Evolutionary conservation across 2,329 filamentous ascomycete species (phyloP), one percentile per base, ranked within the genome.

Genomic region (Penicillium sumatraense): DNA sequence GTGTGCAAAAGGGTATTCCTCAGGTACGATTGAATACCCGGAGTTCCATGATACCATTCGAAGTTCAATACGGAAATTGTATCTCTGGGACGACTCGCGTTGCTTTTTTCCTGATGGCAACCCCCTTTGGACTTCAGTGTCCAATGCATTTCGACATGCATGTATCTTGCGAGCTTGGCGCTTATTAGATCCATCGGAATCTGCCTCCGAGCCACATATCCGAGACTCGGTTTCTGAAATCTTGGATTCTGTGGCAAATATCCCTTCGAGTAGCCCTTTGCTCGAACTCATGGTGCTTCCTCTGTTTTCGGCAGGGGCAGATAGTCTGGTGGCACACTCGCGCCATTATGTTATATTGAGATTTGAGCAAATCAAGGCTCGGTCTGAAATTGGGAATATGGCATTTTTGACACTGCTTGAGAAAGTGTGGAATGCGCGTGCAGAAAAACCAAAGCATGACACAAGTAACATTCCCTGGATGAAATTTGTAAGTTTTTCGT

Each of bases 331-430:
- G n/a, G 51, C 54, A 1, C 66, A 69, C 49, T 65, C 68, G 3
- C 66, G 62, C n/a, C 68, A 71, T 49, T 71, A 71, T 52, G 53
- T 71, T n/a, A 44, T 69, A 9, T 24, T 64, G 13, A 58, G 68
- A n/a, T 40, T 68, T 16, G 55, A 51, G 8, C 65, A 71, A 14
- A 63, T 70, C 16, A 60, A 65, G 49, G 51, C 56, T 14, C 58
- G 67, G 46, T 66, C 68, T 10, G 68, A 68, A 20, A 59, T 70
- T 21, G 59, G 63, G 11, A 66, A 66, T 11, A 52, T 58, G 1
- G 56, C 64, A 7, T 62, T 67, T 5, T 51, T 51, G n/a, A 56
- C 57, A 3, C 45, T 70, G 20, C 53, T 70, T 8, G 46, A 60
- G 27, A 64, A 60, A 26, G 67, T 70, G 4, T 70, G 68, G 68